Evolutionary conservation across 2,329 filamentous ascomycete species (phyloP), one percentile per base, ranked within the genome.

Genomic region (Paracoccidioides lutzii): DNA sequence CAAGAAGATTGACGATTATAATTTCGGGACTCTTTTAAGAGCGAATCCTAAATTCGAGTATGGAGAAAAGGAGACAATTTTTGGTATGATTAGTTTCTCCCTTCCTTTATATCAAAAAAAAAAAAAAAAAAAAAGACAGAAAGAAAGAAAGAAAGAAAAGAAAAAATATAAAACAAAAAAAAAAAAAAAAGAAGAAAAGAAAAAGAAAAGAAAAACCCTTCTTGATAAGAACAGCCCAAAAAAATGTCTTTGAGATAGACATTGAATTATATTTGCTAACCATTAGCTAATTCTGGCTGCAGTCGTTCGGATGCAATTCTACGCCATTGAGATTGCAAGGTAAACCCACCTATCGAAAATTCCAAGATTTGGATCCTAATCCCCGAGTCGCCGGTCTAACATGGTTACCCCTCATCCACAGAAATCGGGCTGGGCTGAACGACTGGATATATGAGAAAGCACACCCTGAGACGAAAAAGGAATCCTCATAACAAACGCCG

Each of bases 391-490:
- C 12, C 5, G 38, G 33, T 52, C 50, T 10, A 15, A 42, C 52
- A 56, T 30, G 54, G 22, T 22, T 22, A 22, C 67, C 22, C 65
- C 43, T 10, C 4, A 35, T 49, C 6, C 44, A 33, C 57, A 84
- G 84, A 64, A 98, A 98, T 74, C 85, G 85, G 58, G 81, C 81
- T 54, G 91, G 91, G 33, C 74, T 97, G 57, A 98, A 98, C 67
- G 93, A 98, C 72, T 98, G 93, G 93, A 83, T 98, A 60, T 93
- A 91, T 71, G 90, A 97, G 74, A 80, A 88, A 69, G 81, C 84
- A 1, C 83, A 91, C 77, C 79, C 53, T 5, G 48, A 53, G 35
- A 37, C 52, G 48, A 54, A 57, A 38, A 57, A 56, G 42, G 43
- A n/a, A 7, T 38, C 38, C 4, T 58, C 57, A 52, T 58, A 56